A percentile compares a stretch with the other conserved stretches of the same genome.
These are phyloP conservation scores for Talaromyces wortmannii DNA, from an alignment of 495 filamentous ascomycete genomes.

Conservation along the genomic window DNA sequence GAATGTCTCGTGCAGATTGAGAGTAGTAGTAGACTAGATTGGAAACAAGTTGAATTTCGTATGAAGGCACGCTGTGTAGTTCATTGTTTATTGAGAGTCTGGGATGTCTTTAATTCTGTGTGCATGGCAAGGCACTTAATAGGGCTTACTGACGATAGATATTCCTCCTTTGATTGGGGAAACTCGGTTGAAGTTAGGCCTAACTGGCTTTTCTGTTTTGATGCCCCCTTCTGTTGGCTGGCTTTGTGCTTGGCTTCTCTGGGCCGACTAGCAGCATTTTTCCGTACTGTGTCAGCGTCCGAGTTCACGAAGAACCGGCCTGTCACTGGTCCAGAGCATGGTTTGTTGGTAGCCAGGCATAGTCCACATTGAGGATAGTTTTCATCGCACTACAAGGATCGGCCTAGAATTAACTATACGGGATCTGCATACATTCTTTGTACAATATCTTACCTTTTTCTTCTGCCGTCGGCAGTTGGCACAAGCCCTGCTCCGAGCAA, in stretches of 20 bases:
- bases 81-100: not conserved
- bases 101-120: not conserved
- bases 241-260: not conserved
- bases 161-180: not conserved
- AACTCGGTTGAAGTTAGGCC: not conserved
- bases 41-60: not conserved
- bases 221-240: not conserved
- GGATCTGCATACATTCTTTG: not conserved
- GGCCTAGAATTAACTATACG: not conserved
- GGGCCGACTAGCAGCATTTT: not conserved
- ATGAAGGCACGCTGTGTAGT: not conserved
- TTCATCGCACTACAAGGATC: not conserved
- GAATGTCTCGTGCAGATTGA: not conserved
- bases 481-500: slow-evolving; percentile 1
- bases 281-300: not conserved
- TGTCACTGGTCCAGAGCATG: not conserved
- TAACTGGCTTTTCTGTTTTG: not conserved
- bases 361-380: not conserved
- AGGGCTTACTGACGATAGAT: not conserved
- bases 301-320: not conserved
- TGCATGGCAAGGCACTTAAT: not conserved
- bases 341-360: not conserved
- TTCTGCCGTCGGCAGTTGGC: not conserved
- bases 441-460: not conserved
- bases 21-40: not conserved